These are phyloP conservation scores for Coniella vitis DNA, from an alignment of 2,329 filamentous ascomycete species.

Conservation along the genomic window DNA sequence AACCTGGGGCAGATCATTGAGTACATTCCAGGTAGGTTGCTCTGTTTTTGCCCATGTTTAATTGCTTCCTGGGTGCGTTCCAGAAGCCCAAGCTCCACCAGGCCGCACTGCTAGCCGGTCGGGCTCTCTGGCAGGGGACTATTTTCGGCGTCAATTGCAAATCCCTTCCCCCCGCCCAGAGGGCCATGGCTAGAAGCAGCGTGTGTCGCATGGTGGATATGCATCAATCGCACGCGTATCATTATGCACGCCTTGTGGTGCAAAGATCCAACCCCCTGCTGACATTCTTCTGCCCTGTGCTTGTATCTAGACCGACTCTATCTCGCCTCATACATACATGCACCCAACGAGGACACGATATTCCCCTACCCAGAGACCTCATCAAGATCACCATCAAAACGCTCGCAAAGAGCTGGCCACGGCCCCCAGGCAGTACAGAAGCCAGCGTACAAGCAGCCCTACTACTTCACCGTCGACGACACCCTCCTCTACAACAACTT, in stretches of 20 bases:
- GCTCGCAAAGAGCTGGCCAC: constrained; percentile 58
- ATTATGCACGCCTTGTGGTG: too few relatives aligned
- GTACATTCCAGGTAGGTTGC: constrained; percentile 78
- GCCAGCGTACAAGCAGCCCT: constrained; percentile 57
- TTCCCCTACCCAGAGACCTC: constrained; percentile 69
- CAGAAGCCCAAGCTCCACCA: not conserved
- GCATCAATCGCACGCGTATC: too few relatives aligned
- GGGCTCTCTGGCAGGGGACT: too few relatives aligned
- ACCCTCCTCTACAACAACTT: constrained; percentile 94
- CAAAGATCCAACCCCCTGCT: too few relatives aligned
- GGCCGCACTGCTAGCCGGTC: not conserved
- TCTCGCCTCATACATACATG: constrained; percentile 80
- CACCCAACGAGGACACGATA: constrained; percentile 72
- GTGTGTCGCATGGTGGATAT: too few relatives aligned
- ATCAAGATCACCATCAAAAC: constrained; percentile 66
- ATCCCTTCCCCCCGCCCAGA: too few relatives aligned
- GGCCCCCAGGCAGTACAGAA: constrained; percentile 40
- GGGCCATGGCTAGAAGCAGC: too few relatives aligned
- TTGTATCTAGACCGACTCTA: constrained; percentile 73
- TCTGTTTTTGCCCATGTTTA: not conserved
- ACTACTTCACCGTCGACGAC: constrained; percentile 94
- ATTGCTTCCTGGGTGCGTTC: not conserved
- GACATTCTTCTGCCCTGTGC: constrained; percentile 25
- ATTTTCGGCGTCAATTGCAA: too few relatives aligned
- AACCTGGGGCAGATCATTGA: constrained; percentile 87